Base-by-base conservation (phyloP, 306 rosid genomes). In the Vicia sativa region DNA sequence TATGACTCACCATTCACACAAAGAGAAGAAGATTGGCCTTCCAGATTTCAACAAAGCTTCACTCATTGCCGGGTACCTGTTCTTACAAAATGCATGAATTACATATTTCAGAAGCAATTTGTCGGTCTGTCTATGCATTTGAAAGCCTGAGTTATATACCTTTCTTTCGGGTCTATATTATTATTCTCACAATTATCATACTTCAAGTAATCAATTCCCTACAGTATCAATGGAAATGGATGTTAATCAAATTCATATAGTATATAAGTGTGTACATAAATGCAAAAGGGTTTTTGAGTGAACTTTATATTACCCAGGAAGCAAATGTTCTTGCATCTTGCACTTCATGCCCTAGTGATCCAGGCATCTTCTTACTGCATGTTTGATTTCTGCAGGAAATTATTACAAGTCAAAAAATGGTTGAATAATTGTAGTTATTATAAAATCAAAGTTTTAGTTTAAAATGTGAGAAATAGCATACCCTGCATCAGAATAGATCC, bases 401-500 rank as follows among this genome's bases (percentile, higher is more conserved):
- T 65, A 11, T 21, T 21, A 66, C 57, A 62, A 5, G 45, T 18
- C 6, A 73, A 72, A 71, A 44, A 71, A 37, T 67, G 18, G 23
- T 42, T 80, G n/a, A 62, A 44, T 11, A 25, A 61, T 74, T 21
- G 55, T 0, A 21, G 11, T 56, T 5, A 62, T 46, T 3, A 5
- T n/a, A 9, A 39, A n/a, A 49, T 39, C 4, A 29, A 55, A 44
- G 35, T 18, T 25, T 23, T 54, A 55, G 41, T 25, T 58, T 37
- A 28, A 53, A 16, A 7, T 31, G 10, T 71, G 39, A 66, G 9
- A 48, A 16, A 48, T 78, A 87, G 87, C 95, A 48, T 78, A 87
- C 95, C 96, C 96, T 11, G 95, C 91, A 82, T 87, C 91, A 25
- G 96, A 90, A 65, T 90, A 87, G 13, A 90, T 83, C 48, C 95